These are phyloP conservation scores for Penicillium nucicola DNA, from an alignment of 495 filamentous ascomycete species.

Conservation along the genomic window DNA sequence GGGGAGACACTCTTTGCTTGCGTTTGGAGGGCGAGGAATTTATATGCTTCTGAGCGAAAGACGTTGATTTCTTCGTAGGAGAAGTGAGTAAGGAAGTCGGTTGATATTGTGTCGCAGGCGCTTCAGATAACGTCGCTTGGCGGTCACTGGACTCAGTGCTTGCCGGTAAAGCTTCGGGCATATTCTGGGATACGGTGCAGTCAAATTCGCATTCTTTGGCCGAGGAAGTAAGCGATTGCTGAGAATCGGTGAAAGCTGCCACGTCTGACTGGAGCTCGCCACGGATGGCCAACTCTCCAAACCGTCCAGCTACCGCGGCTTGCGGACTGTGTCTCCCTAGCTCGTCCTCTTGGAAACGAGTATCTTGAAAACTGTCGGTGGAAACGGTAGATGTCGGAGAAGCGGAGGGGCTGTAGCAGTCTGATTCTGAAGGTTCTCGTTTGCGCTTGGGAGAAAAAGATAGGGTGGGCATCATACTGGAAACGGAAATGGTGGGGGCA, in stretches of 20 bases:
- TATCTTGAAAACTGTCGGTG: slow-evolving; percentile 33
- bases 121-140: slow-evolving; percentile 2
- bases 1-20: slow-evolving; percentile 43
- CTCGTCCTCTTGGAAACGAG: slow-evolving; percentile 31
- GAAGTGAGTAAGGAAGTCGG: slow-evolving; percentile 5
- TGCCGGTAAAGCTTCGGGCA: slow-evolving; percentile 18
- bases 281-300: slow-evolving; percentile 59
- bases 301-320: slow-evolving; percentile 59
- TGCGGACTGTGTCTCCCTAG: slow-evolving; percentile 54
- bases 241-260: slow-evolving; percentile 16
- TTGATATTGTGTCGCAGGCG: background rate
- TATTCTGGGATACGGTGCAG: slow-evolving; percentile 6
- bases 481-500: slow-evolving; percentile 20
- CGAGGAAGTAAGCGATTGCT: slow-evolving; percentile 8
- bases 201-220: slow-evolving; percentile 10
- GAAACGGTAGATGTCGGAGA: slow-evolving; percentile 38
- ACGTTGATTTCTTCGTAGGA: slow-evolving; percentile 15
- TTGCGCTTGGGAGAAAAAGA: slow-evolving; percentile 43
- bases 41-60: slow-evolving; percentile 25
- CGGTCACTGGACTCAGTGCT: slow-evolving; percentile 7
- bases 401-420: slow-evolving; percentile 31
- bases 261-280: slow-evolving; percentile 35
- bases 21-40: slow-evolving; percentile 27
- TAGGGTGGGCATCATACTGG: slow-evolving; percentile 31
- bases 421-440: slow-evolving; percentile 35